A percentile compares a stretch with the other conserved stretches of the same genome.
phyloP scores from a whole-genome alignment of 2,329 filamentous ascomycete species.

The Grosmannia clavigera region DNA sequence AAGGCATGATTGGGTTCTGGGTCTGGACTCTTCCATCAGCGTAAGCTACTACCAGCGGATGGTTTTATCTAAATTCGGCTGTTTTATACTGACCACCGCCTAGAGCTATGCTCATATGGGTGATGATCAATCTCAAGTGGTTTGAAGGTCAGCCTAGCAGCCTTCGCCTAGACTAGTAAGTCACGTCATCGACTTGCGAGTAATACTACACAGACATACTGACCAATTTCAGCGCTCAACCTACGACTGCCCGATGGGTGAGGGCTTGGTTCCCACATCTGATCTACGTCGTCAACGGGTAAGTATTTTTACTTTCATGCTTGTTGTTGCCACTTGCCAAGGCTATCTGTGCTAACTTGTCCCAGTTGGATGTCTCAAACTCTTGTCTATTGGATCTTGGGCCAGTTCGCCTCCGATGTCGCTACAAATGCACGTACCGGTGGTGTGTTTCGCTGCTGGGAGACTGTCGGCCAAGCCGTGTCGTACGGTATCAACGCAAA shows the following conservation, averaged over 20 bases:
- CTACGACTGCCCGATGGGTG: background rate
- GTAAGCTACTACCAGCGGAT: background rate
- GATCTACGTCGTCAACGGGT: background rate
- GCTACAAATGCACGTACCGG: background rate
- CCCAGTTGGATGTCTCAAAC: constrained; percentile 1
- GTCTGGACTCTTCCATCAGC: background rate
- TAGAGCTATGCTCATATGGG: constrained; percentile 1
- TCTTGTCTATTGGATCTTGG: background rate
- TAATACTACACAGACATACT: background rate
- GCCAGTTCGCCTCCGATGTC: background rate
- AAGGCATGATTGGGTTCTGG: background rate
- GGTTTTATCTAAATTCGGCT: too few relatives aligned
- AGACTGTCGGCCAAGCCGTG: background rate
- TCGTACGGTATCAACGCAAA: constrained; percentile 1
- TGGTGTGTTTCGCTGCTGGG: background rate
- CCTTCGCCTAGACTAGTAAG: background rate
- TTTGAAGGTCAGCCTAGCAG: background rate
- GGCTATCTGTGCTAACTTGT: background rate
- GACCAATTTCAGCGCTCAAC: background rate
- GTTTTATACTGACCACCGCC: background rate
- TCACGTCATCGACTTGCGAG: background rate
- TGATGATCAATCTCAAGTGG: constrained; percentile 2
- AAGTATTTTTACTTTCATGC: background rate
- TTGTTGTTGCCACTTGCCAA: background rate
- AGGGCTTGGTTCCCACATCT: background rate